Evolutionary conservation across 108 stramenopile species (phyloP).

Genomic region (Nannochloropsis salina): DNA sequence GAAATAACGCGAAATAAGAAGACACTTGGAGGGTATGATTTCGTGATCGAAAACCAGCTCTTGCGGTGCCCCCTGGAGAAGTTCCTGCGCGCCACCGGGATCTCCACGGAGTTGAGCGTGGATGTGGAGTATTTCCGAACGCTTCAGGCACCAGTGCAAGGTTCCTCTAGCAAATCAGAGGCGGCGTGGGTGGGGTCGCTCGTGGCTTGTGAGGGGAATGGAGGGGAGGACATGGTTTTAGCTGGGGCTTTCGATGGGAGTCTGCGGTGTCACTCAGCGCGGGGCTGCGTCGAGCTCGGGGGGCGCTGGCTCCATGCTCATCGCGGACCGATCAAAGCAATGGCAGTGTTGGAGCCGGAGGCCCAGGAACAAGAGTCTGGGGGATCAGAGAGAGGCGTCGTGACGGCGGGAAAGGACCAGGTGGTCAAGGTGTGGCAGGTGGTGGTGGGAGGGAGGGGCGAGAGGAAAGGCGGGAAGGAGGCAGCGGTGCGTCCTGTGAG

Average conservation of each 20-base stretch:
- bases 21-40: neutral
- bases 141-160: neutral
- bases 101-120: slow-evolving; percentile 23
- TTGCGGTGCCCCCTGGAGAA: neutral
- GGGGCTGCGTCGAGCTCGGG: neutral
- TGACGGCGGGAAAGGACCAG: neutral
- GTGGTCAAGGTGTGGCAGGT: slow-evolving; percentile 4
- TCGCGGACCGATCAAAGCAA: neutral
- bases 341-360: neutral
- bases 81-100: neutral
- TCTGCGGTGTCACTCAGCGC: neutral
- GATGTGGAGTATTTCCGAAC: slow-evolving; percentile 13
- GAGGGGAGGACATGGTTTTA: neutral
- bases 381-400: neutral
- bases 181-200: neutral
- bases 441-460: neutral
- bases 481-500: neutral
- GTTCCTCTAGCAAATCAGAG: neutral
- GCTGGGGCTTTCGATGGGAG: neutral
- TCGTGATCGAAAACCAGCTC: slow-evolving; percentile 21
- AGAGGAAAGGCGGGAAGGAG: neutral
- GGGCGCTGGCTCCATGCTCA: neutral
- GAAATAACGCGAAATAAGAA: neutral
- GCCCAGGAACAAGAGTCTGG: neutral
- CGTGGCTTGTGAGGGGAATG: neutral